A percentile compares a stretch with the other conserved stretches of the same genome.
phyloP scores from a whole-genome alignment of 2,329 filamentous ascomycete species.

The Ophiostoma novo-ulmi region DNA sequence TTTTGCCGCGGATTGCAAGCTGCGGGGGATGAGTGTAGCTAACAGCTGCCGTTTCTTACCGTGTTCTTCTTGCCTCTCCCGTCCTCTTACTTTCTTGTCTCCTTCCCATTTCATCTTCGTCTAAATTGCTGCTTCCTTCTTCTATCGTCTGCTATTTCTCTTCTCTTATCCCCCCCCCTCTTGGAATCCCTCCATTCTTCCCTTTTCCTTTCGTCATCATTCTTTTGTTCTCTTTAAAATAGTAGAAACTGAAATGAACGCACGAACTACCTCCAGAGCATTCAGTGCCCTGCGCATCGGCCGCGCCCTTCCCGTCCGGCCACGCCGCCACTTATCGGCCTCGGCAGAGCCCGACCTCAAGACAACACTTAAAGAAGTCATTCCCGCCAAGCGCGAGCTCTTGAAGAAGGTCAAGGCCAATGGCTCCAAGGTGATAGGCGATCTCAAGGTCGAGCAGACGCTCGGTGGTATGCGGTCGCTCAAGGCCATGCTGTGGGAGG shows the following conservation, averaged over 20 bases:
- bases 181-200: neutral
- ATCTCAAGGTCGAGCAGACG: constrained; percentile 89
- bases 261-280: constrained; percentile 26
- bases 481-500: constrained; percentile 98
- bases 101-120: neutral
- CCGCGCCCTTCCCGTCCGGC: constrained; percentile 29
- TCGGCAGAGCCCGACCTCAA: constrained; percentile 84
- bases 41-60: neutral
- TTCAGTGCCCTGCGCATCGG: constrained; percentile 25
- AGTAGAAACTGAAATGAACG: constrained; percentile 23
- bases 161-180: neutral
- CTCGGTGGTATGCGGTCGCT: constrained; percentile 96
- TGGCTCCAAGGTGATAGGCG: constrained; percentile 75
- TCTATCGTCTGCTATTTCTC: neutral
- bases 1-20: neutral
- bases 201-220: neutral
- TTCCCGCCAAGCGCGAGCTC: constrained; percentile 89
- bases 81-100: neutral
- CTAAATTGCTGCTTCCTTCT: neutral
- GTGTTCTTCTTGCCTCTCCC: neutral
- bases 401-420: constrained; percentile 90
- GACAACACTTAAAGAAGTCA: constrained; percentile 71
- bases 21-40: neutral
- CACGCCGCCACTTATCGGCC: constrained; percentile 59
- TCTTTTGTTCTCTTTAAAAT: neutral